Evolutionary conservation across 2,329 filamentous ascomycete genomes (phyloP).

Genomic region (Phoma herbarum): DNA sequence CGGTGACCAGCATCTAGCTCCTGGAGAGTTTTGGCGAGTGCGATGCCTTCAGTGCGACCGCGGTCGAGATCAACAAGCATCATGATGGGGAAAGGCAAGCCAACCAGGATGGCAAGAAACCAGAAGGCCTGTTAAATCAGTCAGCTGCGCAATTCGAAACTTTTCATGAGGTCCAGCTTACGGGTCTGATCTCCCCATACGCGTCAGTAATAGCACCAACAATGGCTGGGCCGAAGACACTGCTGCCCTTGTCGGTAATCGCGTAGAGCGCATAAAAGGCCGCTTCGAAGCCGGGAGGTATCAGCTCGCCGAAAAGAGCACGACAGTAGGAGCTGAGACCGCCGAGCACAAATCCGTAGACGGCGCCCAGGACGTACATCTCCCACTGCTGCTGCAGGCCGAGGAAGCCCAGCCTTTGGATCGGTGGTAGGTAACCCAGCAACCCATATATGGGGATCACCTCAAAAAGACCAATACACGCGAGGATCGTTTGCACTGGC

Average conservation of each 20-base stretch:
- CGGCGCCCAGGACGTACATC: slow-evolving; percentile 89
- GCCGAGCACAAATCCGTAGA: slow-evolving; percentile 95
- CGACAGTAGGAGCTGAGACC: slow-evolving; percentile 92
- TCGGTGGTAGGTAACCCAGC: slow-evolving; percentile 82
- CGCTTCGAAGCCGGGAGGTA: slow-evolving; percentile 92
- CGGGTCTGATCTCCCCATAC: slow-evolving; percentile 59
- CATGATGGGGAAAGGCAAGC: slow-evolving; percentile 83
- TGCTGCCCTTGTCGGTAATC: slow-evolving; percentile 96
- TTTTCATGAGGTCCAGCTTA: slow-evolving; percentile 30
- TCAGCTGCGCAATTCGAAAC: neutral
- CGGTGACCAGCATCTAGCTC: slow-evolving; percentile 22
- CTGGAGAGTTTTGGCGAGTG: slow-evolving; percentile 51
- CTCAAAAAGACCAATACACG: slow-evolving; percentile 91
- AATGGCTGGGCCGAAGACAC: slow-evolving; percentile 91
- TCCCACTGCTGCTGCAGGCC: slow-evolving; percentile 96
- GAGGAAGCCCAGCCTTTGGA: slow-evolving; percentile 76
- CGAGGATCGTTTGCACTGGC: slow-evolving; percentile 87
- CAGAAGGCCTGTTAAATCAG: slow-evolving; percentile 72
- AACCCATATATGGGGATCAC: slow-evolving; percentile 92
- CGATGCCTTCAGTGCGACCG: slow-evolving; percentile 54
- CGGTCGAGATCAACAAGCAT: slow-evolving; percentile 82
- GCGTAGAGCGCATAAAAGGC: slow-evolving; percentile 97
- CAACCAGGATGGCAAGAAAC: slow-evolving; percentile 87
- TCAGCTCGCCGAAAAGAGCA: slow-evolving; percentile 89
- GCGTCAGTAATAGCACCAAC: slow-evolving; percentile 91